phyloP scores from a whole-genome alignment of 2,329 filamentous ascomycete genomes.

The Cyclaneusma minus region DNA sequence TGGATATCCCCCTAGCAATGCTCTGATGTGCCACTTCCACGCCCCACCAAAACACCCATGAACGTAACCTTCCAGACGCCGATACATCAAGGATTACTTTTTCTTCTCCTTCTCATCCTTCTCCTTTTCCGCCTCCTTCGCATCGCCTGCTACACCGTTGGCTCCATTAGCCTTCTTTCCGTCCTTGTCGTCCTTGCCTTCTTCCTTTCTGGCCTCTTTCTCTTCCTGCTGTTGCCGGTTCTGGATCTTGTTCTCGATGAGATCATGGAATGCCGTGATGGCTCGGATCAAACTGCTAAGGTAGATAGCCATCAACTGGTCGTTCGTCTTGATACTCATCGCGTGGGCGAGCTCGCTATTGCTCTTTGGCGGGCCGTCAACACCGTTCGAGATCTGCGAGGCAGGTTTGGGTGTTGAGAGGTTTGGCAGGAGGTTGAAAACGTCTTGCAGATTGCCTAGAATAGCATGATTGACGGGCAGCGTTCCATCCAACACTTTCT shows the following conservation, averaged over 20 bases:
- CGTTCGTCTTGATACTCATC: slow-evolving; percentile 98
- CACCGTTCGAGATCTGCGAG: slow-evolving; percentile 30
- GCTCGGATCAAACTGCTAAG: slow-evolving; percentile 90
- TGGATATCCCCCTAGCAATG: slow-evolving; percentile 10
- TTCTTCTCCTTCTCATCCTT: slow-evolving; percentile 40
- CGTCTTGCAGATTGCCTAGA: slow-evolving; percentile 93
- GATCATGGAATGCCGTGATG: slow-evolving; percentile 96
- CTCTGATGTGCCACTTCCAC: slow-evolving; percentile 11
- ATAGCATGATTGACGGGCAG: slow-evolving; percentile 96
- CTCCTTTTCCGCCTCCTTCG: slow-evolving; percentile 30
- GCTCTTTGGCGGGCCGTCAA: slow-evolving; percentile 30
- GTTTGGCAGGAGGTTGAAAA: slow-evolving; percentile 97
- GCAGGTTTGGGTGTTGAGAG: slow-evolving; percentile 65
- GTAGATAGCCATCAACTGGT: slow-evolving; percentile 98
- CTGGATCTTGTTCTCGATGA: slow-evolving; percentile 99
- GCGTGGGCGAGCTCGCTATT: slow-evolving; percentile 84
- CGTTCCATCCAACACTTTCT: slow-evolving; percentile 86
- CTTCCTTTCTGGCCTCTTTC: slow-evolving; percentile 65
- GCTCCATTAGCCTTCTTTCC: slow-evolving; percentile 42
- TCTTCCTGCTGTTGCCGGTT: slow-evolving; percentile 96
- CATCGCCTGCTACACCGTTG: slow-evolving; percentile 33
- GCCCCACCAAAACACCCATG: slow-evolving; percentile 12
- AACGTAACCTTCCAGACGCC: slow-evolving; percentile 9
- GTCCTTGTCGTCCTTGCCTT: slow-evolving; percentile 44
- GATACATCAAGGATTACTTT: slow-evolving; percentile 16